Evolutionary conservation across 108 stramenopile genomes (phyloP), one percentile per base, ranked within the genome.

Genomic region (Cyclostephanos tholiformis): DNA sequence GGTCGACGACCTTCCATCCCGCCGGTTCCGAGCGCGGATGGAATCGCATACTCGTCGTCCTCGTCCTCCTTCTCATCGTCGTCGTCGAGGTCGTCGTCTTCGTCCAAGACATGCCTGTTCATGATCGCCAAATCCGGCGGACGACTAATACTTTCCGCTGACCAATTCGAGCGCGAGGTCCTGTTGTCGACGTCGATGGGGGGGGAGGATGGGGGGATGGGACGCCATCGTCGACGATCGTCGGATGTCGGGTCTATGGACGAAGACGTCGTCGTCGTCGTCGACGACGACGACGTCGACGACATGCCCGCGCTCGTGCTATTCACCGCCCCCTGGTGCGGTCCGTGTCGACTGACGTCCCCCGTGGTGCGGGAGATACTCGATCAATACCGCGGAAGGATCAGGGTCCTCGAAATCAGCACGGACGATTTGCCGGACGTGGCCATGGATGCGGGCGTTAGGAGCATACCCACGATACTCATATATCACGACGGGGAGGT

Each of bases 381-480:
- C 79, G 88, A 88, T 61, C 83, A 90, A 67, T 94, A 83, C 61
- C 74, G 82, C n/a, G 60, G 66, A 19, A 73, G 82, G 38, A 69
- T 94, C 43, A 77, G 86, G 32, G 89, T 90, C 23, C 86, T 86
- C 0, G 93, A 94, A 83, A 82, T 94, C 46, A 90, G 87, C 52
- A 94, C 93, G 3, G 93, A 94, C 51, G 93, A 94, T 73, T 69
- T 91, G 50, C 87, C 93, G 11, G 93, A 94, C 69, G 81, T 90
- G 26, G 89, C 90, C 32, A 78, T 77, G 44, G 72, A 82, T 41
- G 80, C 85, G 12, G 90, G 90, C 3, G 87, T 94, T 13, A 58
- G 85, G 25, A 91, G 90, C 65, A 91, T 94, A 70, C 93, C 93
- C n/a, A 91, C 93, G 6, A 94, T 94, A 76, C 90, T 89, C 68